These are phyloP conservation scores for Didymella keratinophila DNA, from an alignment of 2,329 filamentous ascomycete species.

Conservation along the genomic window DNA sequence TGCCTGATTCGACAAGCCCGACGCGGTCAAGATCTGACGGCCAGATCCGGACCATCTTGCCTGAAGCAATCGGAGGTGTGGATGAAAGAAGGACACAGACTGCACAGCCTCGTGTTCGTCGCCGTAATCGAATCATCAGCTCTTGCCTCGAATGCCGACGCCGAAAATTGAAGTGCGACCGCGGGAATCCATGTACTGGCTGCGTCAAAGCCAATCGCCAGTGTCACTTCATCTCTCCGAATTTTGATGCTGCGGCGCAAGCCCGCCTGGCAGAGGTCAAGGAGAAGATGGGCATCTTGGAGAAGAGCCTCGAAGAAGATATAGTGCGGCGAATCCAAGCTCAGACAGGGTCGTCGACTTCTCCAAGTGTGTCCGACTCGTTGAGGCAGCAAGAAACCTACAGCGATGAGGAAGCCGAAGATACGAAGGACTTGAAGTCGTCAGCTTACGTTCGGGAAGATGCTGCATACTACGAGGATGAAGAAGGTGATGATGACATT, in stretches of 20 bases:
- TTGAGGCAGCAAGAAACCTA: constrained; percentile 56
- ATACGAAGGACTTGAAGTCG: constrained; percentile 67
- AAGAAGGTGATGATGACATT: constrained; percentile 71
- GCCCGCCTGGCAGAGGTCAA: constrained; percentile 78
- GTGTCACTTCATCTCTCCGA: constrained; percentile 70
- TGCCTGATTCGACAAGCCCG: constrained; percentile 11
- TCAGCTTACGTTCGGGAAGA: constrained; percentile 70
- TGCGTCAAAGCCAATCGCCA: constrained; percentile 62
- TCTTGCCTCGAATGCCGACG: constrained; percentile 61
- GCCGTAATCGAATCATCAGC: constrained; percentile 50
- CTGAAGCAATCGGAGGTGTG: background rate
- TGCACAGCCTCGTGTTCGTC: constrained; percentile 43
- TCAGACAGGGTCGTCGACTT: background rate
- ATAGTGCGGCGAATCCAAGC: constrained; percentile 59
- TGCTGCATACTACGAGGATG: constrained; percentile 70
- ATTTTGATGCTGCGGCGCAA: constrained; percentile 73
- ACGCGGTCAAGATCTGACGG: background rate
- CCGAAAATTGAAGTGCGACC: constrained; percentile 81
- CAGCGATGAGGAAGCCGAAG: constrained; percentile 62
- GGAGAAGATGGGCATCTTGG: constrained; percentile 76
- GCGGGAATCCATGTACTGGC: constrained; percentile 73
- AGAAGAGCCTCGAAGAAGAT: constrained; percentile 73
- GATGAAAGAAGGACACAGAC: constrained; percentile 29
- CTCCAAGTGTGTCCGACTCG: background rate
- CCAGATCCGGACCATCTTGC: background rate